Evolutionary conservation across 306 rosid species (phyloP), one percentile per base, ranked within the genome.

Genomic region (Nissolia schottii): DNA sequence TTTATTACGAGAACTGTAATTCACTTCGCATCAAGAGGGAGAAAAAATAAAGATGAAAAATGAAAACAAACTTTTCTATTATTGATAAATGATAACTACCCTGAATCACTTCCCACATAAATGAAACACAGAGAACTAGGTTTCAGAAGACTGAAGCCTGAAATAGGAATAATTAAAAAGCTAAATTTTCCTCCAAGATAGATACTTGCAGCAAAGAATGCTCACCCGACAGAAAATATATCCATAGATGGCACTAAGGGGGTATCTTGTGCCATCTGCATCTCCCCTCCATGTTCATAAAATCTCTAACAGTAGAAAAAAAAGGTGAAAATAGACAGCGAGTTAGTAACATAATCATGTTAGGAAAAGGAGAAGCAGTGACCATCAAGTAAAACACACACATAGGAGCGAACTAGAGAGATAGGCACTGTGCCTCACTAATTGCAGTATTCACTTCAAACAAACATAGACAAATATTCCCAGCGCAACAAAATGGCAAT

Each of bases 241-340:
- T 94, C 99, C 99, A 94, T 94, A 54, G 94, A 91, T 70, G 97
- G 89, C 71, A 87, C 81, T 77, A 91, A 77, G 65, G 97, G 89
- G 70, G 91, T 78, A 77, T 94, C 97, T 19, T 94, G 98, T 16
- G 91, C 90, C 73, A 87, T 81, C 82, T 91, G 92, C 91, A 84
- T 87, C 90, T 91, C 96, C 63, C 95, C 96, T 82, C 96, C 98
- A 59, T 94, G 89, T 87, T 94, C 99, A 84, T 91, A 94, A 81
- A 94, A 94, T 79, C 99, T 94, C 99, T 91, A 86, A 14, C 28
- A 83, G 41, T 64, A 76, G 1, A 41, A 28, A 70, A 40, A 11
- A 49, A 70, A 45, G 56, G 7, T 11, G 51, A 45, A 37, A 37
- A 37, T 37, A 40, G 4, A 14, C 14, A 74, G 31, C 12, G n/a